A percentile compares a stretch with the other conserved stretches of the same genome.
phyloP scores from a whole-genome alignment of 2,329 filamentous ascomycete species.

The Diaporthe sp. region DNA sequence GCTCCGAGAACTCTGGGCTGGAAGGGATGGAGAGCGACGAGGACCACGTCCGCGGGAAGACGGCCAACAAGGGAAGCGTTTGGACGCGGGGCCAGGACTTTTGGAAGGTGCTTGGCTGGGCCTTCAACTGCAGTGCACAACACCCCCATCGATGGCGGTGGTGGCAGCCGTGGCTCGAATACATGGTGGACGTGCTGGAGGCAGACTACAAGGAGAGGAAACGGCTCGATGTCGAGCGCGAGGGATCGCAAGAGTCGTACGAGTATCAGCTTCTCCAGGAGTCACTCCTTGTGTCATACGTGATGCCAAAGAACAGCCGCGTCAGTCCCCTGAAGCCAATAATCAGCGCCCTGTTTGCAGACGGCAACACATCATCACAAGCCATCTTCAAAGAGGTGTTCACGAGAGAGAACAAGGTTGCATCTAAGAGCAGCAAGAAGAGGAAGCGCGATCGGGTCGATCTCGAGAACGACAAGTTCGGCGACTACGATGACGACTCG shows the following conservation, averaged over 20 bases:
- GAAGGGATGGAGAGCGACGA: conserved; percentile 56
- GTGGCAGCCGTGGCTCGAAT: conserved; percentile 85
- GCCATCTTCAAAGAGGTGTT: conserved; percentile 76
- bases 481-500: conserved; percentile 68
- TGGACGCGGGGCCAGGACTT: conserved; percentile 87
- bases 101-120: conserved; percentile 91
- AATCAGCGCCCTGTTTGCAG: conserved; percentile 76
- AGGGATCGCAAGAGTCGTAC: conserved; percentile 42
- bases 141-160: conserved; percentile 82
- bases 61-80: conserved; percentile 75
- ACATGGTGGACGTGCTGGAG: conserved; percentile 83
- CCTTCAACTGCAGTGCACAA: conserved; percentile 86
- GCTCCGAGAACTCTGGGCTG: conserved; percentile 43
- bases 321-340: conserved; percentile 66
- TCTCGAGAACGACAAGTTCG: conserved; percentile 70
- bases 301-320: conserved; percentile 56
- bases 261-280: conserved; percentile 56
- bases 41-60: conserved; percentile 66
- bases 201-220: conserved; percentile 74
- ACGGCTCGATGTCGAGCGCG: conserved; percentile 56
- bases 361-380: conserved; percentile 66
- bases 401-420: conserved; percentile 70
- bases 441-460: conserved; percentile 65
- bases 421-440: conserved; percentile 59
- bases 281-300: conserved; percentile 73